Evolutionary conservation across 2,329 filamentous ascomycete species (phyloP), one percentile per base, ranked within the genome.

Genomic region (Ilyonectria robusta): DNA sequence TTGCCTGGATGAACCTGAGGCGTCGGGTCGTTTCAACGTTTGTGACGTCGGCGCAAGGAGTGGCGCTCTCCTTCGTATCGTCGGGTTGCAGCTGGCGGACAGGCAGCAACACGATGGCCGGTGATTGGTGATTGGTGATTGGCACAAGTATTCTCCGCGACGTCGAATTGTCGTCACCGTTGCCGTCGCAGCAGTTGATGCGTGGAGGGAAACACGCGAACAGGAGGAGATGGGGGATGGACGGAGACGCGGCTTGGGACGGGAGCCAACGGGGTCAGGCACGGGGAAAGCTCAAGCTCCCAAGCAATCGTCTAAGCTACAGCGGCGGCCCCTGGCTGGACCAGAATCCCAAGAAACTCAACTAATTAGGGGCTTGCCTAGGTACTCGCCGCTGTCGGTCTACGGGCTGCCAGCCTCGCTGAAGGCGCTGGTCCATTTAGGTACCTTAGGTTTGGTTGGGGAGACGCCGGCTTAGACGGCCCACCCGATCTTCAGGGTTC

Each of bases 401-500:
- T 23, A 7, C 5, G 26, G 26, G 26, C 26, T 35, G n/a, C 31
- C 44, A 46, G 44, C 44, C 31, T 53, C 31, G 31, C 50, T 19
- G 33, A 19, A 23, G 44, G 15, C 40, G n/a, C 40, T 42, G 47
- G 31, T 33, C 26, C 26, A 26, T 26, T 26, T 26, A 26, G 26
- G 26, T 26, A 26, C 31, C 31, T 33, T 11, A 33, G 11, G 31
- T 65, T 62, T 65, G 62, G 63, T 66, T 66, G 63, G 63, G 63
- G 58, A 58, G 26, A 54, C 33, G 42, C 17, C 40, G 40, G 40
- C 15, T 42, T 17, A 7, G 47, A 17, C 15, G 62, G 57, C 57
- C 62, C 62, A 65, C 62, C 21, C 42, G 57, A 65, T 65, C 62
- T 57, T 54, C 62, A 55, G 42, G 62, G 62, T 29, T 65, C 55